These are phyloP conservation scores for Colletotrichum sp. DNA, from an alignment of 2,329 filamentous ascomycete species.

Conservation along the genomic window DNA sequence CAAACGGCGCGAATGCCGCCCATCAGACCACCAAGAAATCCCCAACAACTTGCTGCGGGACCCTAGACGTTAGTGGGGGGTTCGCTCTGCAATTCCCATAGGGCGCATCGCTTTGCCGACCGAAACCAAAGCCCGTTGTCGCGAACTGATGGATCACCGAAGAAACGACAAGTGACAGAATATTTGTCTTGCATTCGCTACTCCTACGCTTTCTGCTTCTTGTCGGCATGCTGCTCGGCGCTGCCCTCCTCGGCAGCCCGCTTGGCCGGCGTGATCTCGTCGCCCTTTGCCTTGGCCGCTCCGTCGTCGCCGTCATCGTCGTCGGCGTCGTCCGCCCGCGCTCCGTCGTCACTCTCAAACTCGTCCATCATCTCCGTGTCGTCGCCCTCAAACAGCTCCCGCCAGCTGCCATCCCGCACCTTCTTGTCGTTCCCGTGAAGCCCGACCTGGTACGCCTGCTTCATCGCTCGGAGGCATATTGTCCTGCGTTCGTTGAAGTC, in stretches of 20 bases:
- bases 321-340: slow-evolving; percentile 32
- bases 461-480: slow-evolving; percentile 71
- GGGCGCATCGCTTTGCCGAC: neutral
- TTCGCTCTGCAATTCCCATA: neutral
- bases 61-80: neutral
- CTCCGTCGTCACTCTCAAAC: slow-evolving; percentile 36
- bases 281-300: neutral
- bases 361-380: slow-evolving; percentile 45
- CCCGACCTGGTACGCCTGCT: slow-evolving; percentile 70
- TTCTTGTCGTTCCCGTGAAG: slow-evolving; percentile 67
- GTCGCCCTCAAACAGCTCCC: slow-evolving; percentile 45
- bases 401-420: slow-evolving; percentile 66
- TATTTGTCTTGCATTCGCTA: no score
- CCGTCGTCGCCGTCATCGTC: slow-evolving; percentile 10
- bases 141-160: neutral
- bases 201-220: slow-evolving; percentile 5
- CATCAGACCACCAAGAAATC: neutral
- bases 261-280: slow-evolving; percentile 21
- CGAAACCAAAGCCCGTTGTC: neutral
- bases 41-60: neutral
- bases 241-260: slow-evolving; percentile 18
- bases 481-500: slow-evolving; percentile 70
- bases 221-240: slow-evolving; percentile 19
- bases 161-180: neutral
- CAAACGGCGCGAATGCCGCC: neutral